phyloP scores from a whole-genome alignment of 371 early-diverging fungal species.

The Nematocida minor region DNA sequence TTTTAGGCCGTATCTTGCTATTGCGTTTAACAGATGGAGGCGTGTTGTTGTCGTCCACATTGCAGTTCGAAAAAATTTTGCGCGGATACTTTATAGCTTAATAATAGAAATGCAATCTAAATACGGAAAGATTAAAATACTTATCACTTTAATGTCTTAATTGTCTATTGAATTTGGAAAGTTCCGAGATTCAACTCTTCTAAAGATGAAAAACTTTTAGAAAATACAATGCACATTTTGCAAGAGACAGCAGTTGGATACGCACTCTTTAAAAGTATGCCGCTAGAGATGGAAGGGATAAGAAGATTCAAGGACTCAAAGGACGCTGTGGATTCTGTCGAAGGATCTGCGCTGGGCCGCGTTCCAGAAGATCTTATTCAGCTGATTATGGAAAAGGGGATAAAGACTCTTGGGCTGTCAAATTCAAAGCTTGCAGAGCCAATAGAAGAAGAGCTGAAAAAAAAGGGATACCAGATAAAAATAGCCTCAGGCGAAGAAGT shows the following conservation, averaged over 20 bases:
- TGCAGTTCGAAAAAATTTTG: slow-evolving; percentile 27
- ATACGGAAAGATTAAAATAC: not conserved
- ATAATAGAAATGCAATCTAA: not conserved
- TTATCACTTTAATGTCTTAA: not conserved
- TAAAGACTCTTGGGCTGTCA: not conserved
- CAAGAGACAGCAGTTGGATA: slow-evolving; percentile 48
- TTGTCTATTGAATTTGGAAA: not conserved
- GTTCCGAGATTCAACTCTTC: too few species aligned
- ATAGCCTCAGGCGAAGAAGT: not conserved
- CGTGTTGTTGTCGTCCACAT: slow-evolving; percentile 53
- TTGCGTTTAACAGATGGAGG: slow-evolving; percentile 40
- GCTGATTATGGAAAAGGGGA: not conserved
- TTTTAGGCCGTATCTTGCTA: slow-evolving; percentile 27
- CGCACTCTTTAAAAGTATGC: slow-evolving; percentile 32
- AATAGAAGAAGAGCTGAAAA: not conserved
- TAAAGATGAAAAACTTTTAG: slow-evolving; percentile 40
- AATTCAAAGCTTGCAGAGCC: slow-evolving; percentile 17
- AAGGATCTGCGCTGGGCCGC: not conserved
- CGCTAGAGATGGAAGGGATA: slow-evolving; percentile 34
- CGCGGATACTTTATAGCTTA: not conserved
- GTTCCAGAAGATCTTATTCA: not conserved
- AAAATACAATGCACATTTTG: slow-evolving; percentile 47
- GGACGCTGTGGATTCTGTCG: not conserved
- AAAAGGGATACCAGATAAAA: not conserved
- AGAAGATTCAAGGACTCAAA: not conserved